Evolutionary conservation across 2,329 filamentous ascomycete genomes (phyloP).

Genomic region (Scopulariopsis brevicaulis): DNA sequence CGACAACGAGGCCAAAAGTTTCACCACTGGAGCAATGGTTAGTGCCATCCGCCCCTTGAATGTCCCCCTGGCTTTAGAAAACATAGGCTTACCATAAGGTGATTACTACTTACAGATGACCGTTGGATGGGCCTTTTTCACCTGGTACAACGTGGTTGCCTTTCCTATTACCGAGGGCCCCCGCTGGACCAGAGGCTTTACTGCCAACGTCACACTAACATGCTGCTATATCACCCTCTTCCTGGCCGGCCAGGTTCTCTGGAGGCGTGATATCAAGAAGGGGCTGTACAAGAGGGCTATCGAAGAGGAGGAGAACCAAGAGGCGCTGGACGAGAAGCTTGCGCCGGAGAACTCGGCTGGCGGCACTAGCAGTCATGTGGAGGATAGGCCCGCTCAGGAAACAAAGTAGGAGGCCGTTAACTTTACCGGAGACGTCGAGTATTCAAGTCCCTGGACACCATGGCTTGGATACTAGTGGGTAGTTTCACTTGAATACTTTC

Average conservation of each 20-base stretch:
- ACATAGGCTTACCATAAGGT: not conserved
- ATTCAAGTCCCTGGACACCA: no score
- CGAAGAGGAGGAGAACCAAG: slow-evolving; percentile 12
- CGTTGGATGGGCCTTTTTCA: slow-evolving; percentile 13
- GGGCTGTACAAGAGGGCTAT: slow-evolving; percentile 10
- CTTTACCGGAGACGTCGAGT: no score
- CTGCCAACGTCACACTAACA: slow-evolving; percentile 12
- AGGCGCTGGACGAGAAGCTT: slow-evolving; percentile 14
- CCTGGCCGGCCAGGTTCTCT: slow-evolving; percentile 17
- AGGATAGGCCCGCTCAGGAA: not conserved
- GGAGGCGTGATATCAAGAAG: slow-evolving; percentile 16
- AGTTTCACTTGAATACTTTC: no score
- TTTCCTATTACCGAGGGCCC: slow-evolving; percentile 12
- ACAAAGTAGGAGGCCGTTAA: not conserved
- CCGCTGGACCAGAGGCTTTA: slow-evolving; percentile 13
- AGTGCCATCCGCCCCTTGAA: not conserved
- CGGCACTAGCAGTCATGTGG: not conserved
- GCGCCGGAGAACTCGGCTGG: not conserved
- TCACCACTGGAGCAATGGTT: slow-evolving; percentile 15
- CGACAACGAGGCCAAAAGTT: slow-evolving; percentile 10
- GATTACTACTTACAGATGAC: slow-evolving; percentile 14
- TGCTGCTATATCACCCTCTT: slow-evolving; percentile 17
- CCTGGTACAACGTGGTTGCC: slow-evolving; percentile 11
- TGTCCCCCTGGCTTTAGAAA: not conserved
- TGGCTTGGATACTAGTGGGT: no score